phyloP scores from a whole-genome alignment of 306 rosid species.

The Alnus rubra region DNA sequence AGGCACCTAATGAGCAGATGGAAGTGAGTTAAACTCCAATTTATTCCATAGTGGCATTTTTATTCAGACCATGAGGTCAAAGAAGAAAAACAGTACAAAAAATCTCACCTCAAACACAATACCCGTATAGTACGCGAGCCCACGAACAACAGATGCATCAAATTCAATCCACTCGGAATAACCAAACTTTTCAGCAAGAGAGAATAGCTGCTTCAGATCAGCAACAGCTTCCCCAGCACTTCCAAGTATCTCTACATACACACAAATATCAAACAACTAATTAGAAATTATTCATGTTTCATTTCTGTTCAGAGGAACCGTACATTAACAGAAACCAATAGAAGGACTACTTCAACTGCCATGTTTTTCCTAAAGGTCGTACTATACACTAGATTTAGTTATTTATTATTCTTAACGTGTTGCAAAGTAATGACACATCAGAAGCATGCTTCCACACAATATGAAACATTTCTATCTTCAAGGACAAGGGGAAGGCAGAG shows the following conservation, averaged over 20 bases:
- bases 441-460: not conserved
- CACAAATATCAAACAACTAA: conserved; percentile 16
- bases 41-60: conserved; percentile 7
- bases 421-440: not conserved
- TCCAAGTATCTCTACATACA: conserved; percentile 71
- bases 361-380: not conserved
- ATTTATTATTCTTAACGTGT: not conserved
- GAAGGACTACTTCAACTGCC: not conserved
- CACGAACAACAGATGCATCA: conserved; percentile 95
- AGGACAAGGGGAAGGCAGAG: not conserved
- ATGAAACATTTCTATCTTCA: not conserved
- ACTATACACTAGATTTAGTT: not conserved
- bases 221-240: conserved; percentile 73
- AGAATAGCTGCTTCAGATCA: conserved; percentile 82
- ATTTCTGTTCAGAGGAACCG: not conserved
- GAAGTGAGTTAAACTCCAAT: not conserved
- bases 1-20: not conserved
- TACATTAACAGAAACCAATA: not conserved
- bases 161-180: conserved; percentile 92
- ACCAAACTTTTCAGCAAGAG: conserved; percentile 89
- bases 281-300: not conserved
- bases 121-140: conserved; percentile 97
- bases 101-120: conserved; percentile 87
- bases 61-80: conserved; percentile 14
- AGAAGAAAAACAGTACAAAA: conserved; percentile 13